A percentile compares a stretch with the other conserved stretches of the same genome.
These are phyloP conservation scores for Monilinia vaccinii-corymbosi DNA, from an alignment of 2,329 filamentous ascomycete genomes.

Conservation along the genomic window DNA sequence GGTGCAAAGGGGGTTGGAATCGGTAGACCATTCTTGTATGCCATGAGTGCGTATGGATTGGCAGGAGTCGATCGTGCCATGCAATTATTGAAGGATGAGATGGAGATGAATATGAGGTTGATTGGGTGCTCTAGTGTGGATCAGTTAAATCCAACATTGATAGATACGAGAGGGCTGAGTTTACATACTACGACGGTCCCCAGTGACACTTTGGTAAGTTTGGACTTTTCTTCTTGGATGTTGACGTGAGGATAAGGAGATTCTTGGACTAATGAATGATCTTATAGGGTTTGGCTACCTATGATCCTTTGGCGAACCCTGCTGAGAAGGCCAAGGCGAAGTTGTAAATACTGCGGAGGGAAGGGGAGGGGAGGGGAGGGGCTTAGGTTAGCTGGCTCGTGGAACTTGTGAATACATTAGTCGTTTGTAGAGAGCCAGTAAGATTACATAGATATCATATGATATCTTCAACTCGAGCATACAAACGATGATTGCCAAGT, in stretches of 20 bases:
- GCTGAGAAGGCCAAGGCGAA: conserved; percentile 42
- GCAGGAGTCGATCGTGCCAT: conserved; percentile 86
- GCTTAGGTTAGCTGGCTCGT: too few species aligned
- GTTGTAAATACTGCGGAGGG: conserved; percentile 27
- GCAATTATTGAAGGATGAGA: conserved; percentile 87
- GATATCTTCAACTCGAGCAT: too few species aligned
- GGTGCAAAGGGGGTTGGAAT: conserved; percentile 91
- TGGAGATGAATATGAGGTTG: conserved; percentile 98
- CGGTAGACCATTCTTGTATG: conserved; percentile 87
- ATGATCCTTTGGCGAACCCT: conserved; percentile 41
- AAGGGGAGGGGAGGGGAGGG: too few species aligned
- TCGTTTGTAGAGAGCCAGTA: too few species aligned
- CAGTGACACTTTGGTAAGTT: conserved; percentile 45
- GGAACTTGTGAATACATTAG: neutral
- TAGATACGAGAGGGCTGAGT: conserved; percentile 67
- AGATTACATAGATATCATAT: too few species aligned
- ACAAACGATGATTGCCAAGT: too few species aligned
- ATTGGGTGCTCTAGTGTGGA: conserved; percentile 70
- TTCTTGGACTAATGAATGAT: conserved; percentile 7
- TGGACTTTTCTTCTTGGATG: neutral
- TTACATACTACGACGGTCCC: conserved; percentile 51
- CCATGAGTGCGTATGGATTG: conserved; percentile 87
- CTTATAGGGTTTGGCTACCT: conserved; percentile 23
- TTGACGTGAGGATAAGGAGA: neutral
- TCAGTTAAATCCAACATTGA: conserved; percentile 69